These are phyloP conservation scores for Russula sp. DNA, from an alignment of 768 basidiomycete species.

Conservation along the genomic window DNA sequence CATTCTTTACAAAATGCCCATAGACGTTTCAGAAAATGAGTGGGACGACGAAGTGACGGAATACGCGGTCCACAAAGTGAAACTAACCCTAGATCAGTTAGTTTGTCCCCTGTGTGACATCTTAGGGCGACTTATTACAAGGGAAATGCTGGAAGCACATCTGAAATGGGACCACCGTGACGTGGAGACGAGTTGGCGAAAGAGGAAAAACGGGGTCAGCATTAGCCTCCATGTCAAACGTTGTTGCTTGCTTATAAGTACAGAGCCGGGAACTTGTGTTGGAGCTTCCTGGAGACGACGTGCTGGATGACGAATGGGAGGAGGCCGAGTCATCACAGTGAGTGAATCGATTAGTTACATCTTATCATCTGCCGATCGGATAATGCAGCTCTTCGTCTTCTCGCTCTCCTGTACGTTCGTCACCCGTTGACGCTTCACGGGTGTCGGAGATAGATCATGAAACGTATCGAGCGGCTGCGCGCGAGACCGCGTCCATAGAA, in stretches of 20 bases:
- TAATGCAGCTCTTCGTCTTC: conserved; percentile 2
- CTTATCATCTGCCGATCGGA: not conserved
- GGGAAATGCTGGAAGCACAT: conserved; percentile 47
- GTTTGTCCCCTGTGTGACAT: conserved; percentile 56
- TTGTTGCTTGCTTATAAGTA: not conserved
- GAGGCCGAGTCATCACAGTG: conserved; percentile 5
- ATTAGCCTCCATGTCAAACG: not conserved
- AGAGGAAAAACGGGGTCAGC: conserved; percentile 32
- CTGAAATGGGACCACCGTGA: conserved; percentile 48
- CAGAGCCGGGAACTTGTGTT: conserved; percentile 20
- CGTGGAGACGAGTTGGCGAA: conserved; percentile 41
- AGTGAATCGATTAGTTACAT: not conserved
- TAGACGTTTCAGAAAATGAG: conserved; percentile 19
- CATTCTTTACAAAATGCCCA: conserved; percentile 33
- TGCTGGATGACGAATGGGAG: conserved; percentile 9
- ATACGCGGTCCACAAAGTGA: conserved; percentile 30
- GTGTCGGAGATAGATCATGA: not conserved
- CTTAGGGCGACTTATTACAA: conserved; percentile 43
- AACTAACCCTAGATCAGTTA: conserved; percentile 40
- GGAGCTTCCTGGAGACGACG: conserved; percentile 13
- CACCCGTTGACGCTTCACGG: not conserved
- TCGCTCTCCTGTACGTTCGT: conserved; percentile 1
- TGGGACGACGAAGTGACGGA: conserved; percentile 24
- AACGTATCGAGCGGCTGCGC: not conserved
- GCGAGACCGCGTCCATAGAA: not conserved